phyloP scores from a whole-genome alignment of 208 protist species.

The Endotrypanum monterogeii region DNA sequence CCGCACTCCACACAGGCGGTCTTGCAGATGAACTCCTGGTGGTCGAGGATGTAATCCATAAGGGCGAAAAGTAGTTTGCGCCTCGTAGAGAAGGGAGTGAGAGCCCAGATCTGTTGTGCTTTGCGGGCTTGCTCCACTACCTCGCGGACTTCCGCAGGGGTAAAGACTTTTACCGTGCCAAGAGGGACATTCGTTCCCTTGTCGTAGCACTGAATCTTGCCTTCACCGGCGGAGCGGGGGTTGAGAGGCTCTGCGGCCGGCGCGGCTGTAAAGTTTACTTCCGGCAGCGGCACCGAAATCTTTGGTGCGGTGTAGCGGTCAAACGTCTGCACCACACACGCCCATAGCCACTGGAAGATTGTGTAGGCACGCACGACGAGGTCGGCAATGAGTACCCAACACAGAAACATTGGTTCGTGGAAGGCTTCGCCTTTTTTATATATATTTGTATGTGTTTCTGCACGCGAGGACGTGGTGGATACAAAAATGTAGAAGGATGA shows the following conservation, averaged over 20 bases:
- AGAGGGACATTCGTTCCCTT: constrained; percentile 87
- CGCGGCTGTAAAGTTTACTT: constrained; percentile 47
- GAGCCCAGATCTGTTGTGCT: constrained; percentile 82
- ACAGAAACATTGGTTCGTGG: constrained; percentile 37
- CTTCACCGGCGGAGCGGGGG: constrained; percentile 65
- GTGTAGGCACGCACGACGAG: constrained; percentile 67
- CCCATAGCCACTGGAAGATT: constrained; percentile 49
- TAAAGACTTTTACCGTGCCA: constrained; percentile 70
- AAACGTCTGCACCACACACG: constrained; percentile 43
- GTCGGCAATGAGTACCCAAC: constrained; percentile 41
- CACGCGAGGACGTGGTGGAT: no score
- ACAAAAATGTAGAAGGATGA: neutral
- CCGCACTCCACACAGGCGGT: constrained; percentile 89
- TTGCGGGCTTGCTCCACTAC: constrained; percentile 64
- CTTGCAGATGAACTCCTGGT: constrained; percentile 86
- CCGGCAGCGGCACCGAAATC: constrained; percentile 71
- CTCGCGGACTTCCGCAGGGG: constrained; percentile 69
- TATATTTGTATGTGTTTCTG: neutral
- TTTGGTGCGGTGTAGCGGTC: constrained; percentile 83
- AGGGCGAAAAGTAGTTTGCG: constrained; percentile 83
- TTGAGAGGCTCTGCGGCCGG: constrained; percentile 61
- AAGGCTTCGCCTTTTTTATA: constrained; percentile 4
- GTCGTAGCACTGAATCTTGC: constrained; percentile 89
- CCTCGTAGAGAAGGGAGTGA: constrained; percentile 86
- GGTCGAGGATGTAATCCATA: constrained; percentile 85